Conservation (phyloP, 1,284 basidiomycete genomes). For the Rhodotorula sp. region DNA sequence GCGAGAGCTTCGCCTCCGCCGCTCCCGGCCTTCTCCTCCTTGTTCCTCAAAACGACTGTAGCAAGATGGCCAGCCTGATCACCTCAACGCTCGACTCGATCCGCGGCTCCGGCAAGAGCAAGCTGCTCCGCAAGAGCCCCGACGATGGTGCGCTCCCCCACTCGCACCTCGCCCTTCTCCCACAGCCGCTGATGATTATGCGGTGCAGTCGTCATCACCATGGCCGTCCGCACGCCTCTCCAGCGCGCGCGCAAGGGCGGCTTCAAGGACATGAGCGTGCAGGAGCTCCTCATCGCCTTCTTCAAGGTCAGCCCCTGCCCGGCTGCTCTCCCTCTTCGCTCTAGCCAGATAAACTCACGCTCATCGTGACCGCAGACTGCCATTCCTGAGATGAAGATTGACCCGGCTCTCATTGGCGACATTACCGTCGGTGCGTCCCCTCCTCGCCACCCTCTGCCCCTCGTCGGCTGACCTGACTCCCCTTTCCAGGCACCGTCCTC, state of each 20-base stretch:
- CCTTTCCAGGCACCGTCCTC: constrained; percentile 57
- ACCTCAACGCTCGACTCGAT: constrained; percentile 30
- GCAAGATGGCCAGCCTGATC: constrained; percentile 25
- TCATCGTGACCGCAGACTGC: constrained; percentile 57
- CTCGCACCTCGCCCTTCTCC: not conserved
- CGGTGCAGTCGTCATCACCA: constrained; percentile 66
- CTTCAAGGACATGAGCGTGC: constrained; percentile 69
- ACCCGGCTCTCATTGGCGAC: constrained; percentile 71
- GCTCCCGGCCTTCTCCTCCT: not conserved
- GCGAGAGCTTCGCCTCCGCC: accelerated
- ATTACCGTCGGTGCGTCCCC: constrained; percentile 63
- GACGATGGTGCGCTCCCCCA: constrained; percentile 37
- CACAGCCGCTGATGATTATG: not conserved
- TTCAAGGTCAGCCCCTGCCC: constrained; percentile 59
- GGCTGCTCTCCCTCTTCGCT: constrained; percentile 36
- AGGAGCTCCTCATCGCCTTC: constrained; percentile 72
- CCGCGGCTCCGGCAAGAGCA: constrained; percentile 32
- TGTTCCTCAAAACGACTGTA: not conserved
- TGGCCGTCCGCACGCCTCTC: constrained; percentile 72
- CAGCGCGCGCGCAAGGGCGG: constrained; percentile 73
- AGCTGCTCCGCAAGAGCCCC: constrained; percentile 39
- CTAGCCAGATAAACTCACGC: constrained; percentile 16
- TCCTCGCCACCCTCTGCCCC: not conserved
- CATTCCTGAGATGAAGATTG: constrained; percentile 63
- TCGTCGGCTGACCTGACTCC: constrained; percentile 54